phyloP scores from a whole-genome alignment of 2,329 filamentous ascomycete genomes.

The Ophiostoma perfectum region DNA sequence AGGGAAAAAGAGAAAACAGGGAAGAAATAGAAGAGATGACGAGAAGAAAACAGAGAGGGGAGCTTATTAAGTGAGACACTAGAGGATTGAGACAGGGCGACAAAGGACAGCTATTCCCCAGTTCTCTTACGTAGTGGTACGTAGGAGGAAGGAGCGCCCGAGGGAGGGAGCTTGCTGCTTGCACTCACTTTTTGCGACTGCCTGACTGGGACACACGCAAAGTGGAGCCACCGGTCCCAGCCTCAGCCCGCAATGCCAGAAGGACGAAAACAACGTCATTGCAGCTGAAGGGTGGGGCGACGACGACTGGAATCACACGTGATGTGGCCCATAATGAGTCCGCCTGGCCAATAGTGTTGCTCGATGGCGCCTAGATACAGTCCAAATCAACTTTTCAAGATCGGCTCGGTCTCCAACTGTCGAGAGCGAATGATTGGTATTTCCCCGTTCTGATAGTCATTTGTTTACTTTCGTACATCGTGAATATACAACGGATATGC shows the following conservation, averaged over 20 bases:
- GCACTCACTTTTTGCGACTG: neutral
- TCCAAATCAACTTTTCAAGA: neutral
- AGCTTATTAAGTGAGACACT: slow-evolving; percentile 6
- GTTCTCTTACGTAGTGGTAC: slow-evolving; percentile 1
- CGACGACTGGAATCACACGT: neutral
- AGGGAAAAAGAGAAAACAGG: neutral
- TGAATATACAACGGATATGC: no score
- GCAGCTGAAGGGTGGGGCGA: slow-evolving; percentile 6
- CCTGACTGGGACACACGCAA: neutral
- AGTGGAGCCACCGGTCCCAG: neutral
- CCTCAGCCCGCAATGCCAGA: slow-evolving; percentile 9
- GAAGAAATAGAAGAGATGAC: neutral
- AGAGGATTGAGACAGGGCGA: neutral
- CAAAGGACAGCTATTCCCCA: slow-evolving; percentile 10
- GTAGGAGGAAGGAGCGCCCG: neutral
- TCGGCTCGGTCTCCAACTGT: neutral
- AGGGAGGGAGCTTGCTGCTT: slow-evolving; percentile 11
- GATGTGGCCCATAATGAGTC: neutral
- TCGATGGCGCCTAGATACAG: neutral
- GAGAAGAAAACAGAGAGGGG: neutral
- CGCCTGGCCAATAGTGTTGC: neutral
- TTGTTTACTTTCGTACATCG: no score
- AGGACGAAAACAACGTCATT: slow-evolving; percentile 10
- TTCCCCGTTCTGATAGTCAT: neutral
- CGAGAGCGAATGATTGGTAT: neutral